Percentiles rank a stretch among this genome's conserved stretches.
Conservation (phyloP, 441 rosid species). For the Raphanus hybrid region DNA sequence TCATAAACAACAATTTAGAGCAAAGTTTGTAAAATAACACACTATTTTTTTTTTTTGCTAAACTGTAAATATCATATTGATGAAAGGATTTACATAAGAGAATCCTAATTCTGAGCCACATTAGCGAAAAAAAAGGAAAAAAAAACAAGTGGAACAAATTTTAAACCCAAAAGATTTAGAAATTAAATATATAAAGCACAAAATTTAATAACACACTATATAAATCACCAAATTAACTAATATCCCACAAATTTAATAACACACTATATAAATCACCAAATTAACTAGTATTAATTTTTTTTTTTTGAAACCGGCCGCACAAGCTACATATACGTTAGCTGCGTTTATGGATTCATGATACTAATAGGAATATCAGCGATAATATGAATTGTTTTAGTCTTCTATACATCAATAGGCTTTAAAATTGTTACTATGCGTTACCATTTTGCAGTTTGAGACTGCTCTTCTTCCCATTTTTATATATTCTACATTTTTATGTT, state of each 20-base stretch:
- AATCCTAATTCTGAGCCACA: too few species aligned
- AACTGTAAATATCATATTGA: too few species aligned
- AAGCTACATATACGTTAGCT: not conserved
- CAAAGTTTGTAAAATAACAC: not conserved
- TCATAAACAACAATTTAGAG: not conserved
- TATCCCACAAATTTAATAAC: not conserved
- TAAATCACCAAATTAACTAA: not conserved
- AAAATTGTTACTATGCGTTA: not conserved
- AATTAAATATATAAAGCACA: too few species aligned
- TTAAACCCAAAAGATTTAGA: too few species aligned
- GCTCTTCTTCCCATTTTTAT: not conserved
- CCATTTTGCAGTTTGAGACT: not conserved
- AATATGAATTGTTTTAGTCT: not conserved
- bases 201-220: not conserved
- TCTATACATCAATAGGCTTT: not conserved
- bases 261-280: not conserved
- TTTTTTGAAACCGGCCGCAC: not conserved
- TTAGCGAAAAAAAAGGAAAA: too few species aligned
- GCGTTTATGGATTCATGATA: not conserved
- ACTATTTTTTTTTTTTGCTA: too few species aligned
- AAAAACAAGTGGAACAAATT: too few species aligned
- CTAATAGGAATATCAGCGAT: not conserved
- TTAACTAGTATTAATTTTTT: not conserved
- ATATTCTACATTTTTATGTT: not conserved
- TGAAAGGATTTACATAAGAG: too few species aligned